Evolutionary conservation across 1,284 basidiomycete genomes (phyloP), one percentile per base, ranked within the genome.

Genomic region (Caloboletus inedulis): DNA sequence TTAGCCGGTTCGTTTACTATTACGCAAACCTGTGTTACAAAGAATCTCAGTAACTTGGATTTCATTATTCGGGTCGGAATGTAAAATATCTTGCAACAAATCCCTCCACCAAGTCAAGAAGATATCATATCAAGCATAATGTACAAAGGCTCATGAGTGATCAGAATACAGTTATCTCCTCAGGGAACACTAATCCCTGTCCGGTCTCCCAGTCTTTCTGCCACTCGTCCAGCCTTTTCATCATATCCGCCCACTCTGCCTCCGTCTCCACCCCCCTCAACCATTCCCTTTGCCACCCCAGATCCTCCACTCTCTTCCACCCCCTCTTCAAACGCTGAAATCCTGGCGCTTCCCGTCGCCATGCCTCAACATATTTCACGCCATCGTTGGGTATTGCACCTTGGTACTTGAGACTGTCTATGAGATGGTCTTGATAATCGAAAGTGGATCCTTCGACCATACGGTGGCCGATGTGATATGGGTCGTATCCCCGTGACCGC

Each of bases 361-460:
- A 81, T 9, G 61, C 50, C 60, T 81, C 79, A 4, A 80, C 78
- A 53, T 69, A 81, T 23, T 72, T 74, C 55, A 61, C 65, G 2
- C 75, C 75, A 41, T 75, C 69, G 46, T 76, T 57, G 10, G 74
- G 72, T 34, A 79, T 64, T 8, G 65, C 72, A 36, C 72, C 72
- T 52, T 65, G 60, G 42, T 65, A 56, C 62, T 78, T 77, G 47
- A 82, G 62, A 52, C 72, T 73, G 18, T 71, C 66, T 16, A 81
- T 69, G 1, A 82, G 64, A 16, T 63, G 60, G 51, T 81, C 76
- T 61, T 80, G 77, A 58, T 82, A 81, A 47, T 75, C 74, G 49
- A 72, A 73, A 8, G 71, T 67, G 21, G 70, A 72, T 18, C 69
- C 65, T 9, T 68, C 66, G 18, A 76, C 61, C 57, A 80, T 70